Base-by-base conservation (phyloP, 805 yeast species). In the Helenozyma baotianmanensis region DNA sequence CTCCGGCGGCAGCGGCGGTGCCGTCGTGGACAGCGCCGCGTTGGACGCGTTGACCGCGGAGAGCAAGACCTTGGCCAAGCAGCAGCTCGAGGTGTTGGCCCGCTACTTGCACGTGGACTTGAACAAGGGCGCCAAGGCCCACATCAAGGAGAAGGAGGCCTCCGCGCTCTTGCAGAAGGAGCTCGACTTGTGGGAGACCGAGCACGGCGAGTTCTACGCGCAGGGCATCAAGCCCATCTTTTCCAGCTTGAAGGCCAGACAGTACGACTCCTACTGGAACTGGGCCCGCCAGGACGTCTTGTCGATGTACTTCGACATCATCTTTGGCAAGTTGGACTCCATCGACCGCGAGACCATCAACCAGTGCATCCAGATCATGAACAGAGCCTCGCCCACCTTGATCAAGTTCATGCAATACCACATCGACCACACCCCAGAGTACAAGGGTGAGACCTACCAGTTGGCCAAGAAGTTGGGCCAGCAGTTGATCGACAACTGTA, bases 231-330 rank as follows among this genome's bases (percentile, higher is more conserved):
- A 80, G 47, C 96, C 97, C 25, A 78, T 82, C 4, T 92, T 92
- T 68, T 84, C 96, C 21, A 74, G 90, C 42, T 75, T 84, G 66
- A 92, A 92, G 71, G 95, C 97, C 18, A 84, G 98, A 70, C 80
- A 82, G 34, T 92, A 90, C 62, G 97, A 92, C 65, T 88, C 97
- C 14, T 88, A 89, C 65, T 92, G 98, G 98, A 94, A 94, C 65
- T 92, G 98, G 98, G 97, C 97, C 29, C 85, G 97, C 64, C 98
- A 92, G 71, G 96, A 92, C 60, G 84, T 92, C 40, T 70, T 92
- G 50, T 78, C 88, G 30, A 82, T 92, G 86, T 92, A 85, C 68
- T 92, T 77, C 58, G 97, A 92, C 64, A 88, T 92, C 53, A 88
- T 92, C 50, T 94, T 92, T 62, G 98, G 98, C 60, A 82, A 85